Base-by-base conservation (phyloP, 176 grass and related monocot species). In the Musa acuminata region DNA sequence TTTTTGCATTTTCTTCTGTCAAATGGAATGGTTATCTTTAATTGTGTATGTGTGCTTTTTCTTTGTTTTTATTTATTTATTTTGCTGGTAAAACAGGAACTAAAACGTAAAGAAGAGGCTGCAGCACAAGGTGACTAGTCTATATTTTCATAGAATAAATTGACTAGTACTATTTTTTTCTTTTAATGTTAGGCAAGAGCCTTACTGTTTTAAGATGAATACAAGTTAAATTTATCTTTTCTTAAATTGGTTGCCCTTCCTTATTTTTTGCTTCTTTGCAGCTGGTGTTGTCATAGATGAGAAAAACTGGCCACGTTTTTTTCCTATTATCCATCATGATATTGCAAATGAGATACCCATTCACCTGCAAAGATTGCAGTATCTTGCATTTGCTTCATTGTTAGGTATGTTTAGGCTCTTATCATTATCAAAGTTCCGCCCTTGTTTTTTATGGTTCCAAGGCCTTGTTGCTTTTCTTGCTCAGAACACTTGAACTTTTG, bases 271-370 rank as follows among this genome's bases (percentile, higher is more conserved):
- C 17, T 35, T 51, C 49, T 35, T 35, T 35, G 29, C 52, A 92
- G 90, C 90, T 87, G 86, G 90, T 11, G 55, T 89, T 82, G 77
- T 78, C 2, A 43, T 87, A 35, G 84, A 89, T 67, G 86, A 87
- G 49, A 92, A 87, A 78, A 92, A 92, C 1, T 92, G 90, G 90
- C 90, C 90, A 43, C 79, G 84, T 1, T 89, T 92, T 79, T 89
- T 92, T 8, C 90, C 90, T 48, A 87, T 92, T 43, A 89, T 92
- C 64, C 90, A 92, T 64, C 73, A 92, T 80, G 90, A 89, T 84
- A 92, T 92, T 63, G 84, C 64, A 21, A 92, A 86, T 62, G 90
- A 92, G 82, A 92, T 92, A 82, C 90, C 90, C 17, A 87, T 84
- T 3, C 82, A 89, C 72, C 51, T 84, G 73, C 90, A 92, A 78